Evolutionary conservation across 2,329 filamentous ascomycete species (phyloP), one percentile per base, ranked within the genome.

Genomic region (Ophiostoma populinum): DNA sequence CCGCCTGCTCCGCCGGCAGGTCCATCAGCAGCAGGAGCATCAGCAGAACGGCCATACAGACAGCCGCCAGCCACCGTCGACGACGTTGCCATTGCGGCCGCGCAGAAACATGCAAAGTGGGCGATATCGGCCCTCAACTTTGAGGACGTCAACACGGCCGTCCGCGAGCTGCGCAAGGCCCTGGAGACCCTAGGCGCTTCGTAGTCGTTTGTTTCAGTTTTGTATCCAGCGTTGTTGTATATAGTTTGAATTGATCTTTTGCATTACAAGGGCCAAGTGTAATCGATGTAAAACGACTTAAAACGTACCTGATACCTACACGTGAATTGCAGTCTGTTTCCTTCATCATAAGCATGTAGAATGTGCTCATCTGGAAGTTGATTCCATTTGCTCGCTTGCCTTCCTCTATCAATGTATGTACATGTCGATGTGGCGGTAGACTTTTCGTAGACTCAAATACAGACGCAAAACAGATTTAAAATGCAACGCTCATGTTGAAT

Each of bases 121-220:
- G 90, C 90, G 1, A 92, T 95, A 27, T 94, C 86, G 9, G 90
- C 90, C 0, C 59, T 98, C 32, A 93, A 94, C 48, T 98, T 98
- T 55, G 90, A 98, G 46, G 90, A 98, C 52, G 80, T 92, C 2
- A 65, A 76, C 2, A 98, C 90, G 0, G 90, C 90, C 0, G 75
- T 95, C 5, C 75, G 76, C 48, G 86, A 98, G 51, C 54, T 98
- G 42, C 70, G 71, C 35, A 73, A 70, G 40, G 90, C 90, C 3
- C 57, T 98, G 18, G 19, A 32, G 20, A 19, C 21, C 10, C 13
- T 32, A 13, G 30, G 30, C 4, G n/a, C 21, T 19, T 17, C 19
- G 1, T 32, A 32, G 20, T n/a, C n/a, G n/a, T n/a, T n/a, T n/a
- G n/a, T n/a, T n/a, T n/a, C n/a, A n/a, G n/a, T n/a, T n/a, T n/a